A percentile compares a stretch with the other conserved stretches of the same genome.
Evolutionary conservation across 805 yeast genomes (phyloP).

Genomic region (Candida loeiensis): DNA sequence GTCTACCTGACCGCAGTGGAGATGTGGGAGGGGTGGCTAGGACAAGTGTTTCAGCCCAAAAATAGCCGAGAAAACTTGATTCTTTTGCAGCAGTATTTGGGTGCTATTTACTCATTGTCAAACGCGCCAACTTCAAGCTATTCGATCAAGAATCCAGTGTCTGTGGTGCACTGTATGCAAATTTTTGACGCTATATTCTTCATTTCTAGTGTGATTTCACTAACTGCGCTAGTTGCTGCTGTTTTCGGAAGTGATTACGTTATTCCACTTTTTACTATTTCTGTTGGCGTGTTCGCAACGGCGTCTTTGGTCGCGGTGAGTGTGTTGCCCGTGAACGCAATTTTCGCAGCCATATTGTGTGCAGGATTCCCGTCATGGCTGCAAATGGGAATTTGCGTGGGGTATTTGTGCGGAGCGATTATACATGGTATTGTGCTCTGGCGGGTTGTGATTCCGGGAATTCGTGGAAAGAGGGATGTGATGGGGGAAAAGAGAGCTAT

Average conservation of each 20-base stretch:
- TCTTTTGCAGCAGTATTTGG: background rate
- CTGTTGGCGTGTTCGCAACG: background rate
- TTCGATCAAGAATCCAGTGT: background rate
- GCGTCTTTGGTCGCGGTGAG: background rate
- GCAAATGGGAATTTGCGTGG: background rate
- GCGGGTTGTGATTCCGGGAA: slow-evolving; percentile 4
- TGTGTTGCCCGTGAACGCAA: background rate
- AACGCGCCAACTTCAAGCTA: background rate
- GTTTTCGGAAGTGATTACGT: background rate
- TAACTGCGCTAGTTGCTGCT: background rate
- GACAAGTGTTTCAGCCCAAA: no score
- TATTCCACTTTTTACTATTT: background rate
- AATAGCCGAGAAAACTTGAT: no score
- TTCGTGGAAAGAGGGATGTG: slow-evolving; percentile 1
- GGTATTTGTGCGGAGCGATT: background rate
- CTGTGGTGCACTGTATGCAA: background rate
- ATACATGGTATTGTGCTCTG: slow-evolving; percentile 1
- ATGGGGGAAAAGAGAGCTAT: slow-evolving; percentile 11
- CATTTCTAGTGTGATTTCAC: background rate
- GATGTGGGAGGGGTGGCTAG: background rate
- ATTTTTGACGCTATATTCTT: background rate
- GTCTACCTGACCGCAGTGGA: background rate
- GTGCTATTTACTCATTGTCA: background rate
- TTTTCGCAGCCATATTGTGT: slow-evolving; percentile 3
- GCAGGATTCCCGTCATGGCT: background rate